phyloP scores from a whole-genome alignment of 768 basidiomycete species.

The Trametes cubensis region DNA sequence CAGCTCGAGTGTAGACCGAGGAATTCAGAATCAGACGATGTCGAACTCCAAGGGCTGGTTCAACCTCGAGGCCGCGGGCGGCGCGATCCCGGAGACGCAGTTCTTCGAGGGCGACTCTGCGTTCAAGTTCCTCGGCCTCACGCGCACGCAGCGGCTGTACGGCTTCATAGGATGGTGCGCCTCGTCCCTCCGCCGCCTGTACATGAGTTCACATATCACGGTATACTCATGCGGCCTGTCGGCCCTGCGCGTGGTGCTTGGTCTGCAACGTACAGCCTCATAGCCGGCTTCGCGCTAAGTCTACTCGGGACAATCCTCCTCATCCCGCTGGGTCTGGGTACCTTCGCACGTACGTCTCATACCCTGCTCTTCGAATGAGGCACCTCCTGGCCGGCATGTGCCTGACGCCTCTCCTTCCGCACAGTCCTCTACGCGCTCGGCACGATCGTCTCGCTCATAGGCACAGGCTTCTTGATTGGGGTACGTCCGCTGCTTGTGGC shows the following conservation, averaged over 20 bases:
- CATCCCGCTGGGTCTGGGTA: conserved; percentile 65
- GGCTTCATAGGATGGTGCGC: conserved; percentile 83
- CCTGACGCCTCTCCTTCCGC: not conserved
- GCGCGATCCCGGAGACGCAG: conserved; percentile 70
- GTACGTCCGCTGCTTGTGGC: conserved; percentile 53
- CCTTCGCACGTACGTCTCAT: conserved; percentile 71
- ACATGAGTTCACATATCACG: not conserved
- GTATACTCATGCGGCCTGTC: not conserved
- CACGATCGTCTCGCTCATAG: conserved; percentile 78
- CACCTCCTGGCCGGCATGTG: not conserved
- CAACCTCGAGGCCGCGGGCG: conserved; percentile 73
- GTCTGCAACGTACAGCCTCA: conserved; percentile 49
- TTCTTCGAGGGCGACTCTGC: conserved; percentile 91
- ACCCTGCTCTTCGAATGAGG: conserved; percentile 10
- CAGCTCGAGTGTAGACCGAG: no score
- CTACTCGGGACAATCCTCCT: conserved; percentile 78
- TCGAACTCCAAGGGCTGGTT: conserved; percentile 75
- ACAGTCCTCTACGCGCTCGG: conserved; percentile 83
- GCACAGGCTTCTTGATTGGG: conserved; percentile 90
- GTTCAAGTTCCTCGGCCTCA: conserved; percentile 77
- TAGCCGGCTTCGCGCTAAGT: conserved; percentile 77
- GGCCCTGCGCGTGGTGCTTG: no score
- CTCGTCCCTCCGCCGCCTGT: not conserved
- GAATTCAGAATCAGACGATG: no score
- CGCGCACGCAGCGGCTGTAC: conserved; percentile 79